These are phyloP conservation scores for Fusarium miscanthi DNA, from an alignment of 2,329 filamentous ascomycete genomes.

Conservation along the genomic window DNA sequence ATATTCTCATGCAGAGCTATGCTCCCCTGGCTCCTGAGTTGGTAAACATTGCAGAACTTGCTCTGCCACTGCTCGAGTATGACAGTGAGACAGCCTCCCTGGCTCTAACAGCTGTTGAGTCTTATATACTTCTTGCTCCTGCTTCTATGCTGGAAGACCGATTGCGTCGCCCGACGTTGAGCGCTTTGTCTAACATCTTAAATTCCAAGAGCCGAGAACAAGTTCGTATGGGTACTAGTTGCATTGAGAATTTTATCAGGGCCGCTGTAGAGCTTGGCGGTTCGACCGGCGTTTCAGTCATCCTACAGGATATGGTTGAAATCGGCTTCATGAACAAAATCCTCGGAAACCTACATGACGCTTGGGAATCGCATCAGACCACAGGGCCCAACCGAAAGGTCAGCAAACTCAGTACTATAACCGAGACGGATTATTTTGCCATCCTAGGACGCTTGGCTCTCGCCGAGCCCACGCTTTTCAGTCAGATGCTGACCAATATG, in stretches of 20 bases:
- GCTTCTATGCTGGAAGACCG: constrained; percentile 70
- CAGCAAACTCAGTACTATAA: constrained; percentile 76
- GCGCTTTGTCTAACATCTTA: constrained; percentile 61
- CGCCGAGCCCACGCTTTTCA: constrained; percentile 75
- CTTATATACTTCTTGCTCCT: constrained; percentile 77
- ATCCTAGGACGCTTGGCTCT: constrained; percentile 83
- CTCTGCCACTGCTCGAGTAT: constrained; percentile 74
- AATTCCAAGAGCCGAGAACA: constrained; percentile 67
- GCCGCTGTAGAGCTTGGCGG: constrained; percentile 72
- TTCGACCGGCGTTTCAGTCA: constrained; percentile 67
- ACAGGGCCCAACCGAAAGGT: constrained; percentile 81
- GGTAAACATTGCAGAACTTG: constrained; percentile 69
- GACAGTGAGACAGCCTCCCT: constrained; percentile 71
- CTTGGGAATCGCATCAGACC: constrained; percentile 80
- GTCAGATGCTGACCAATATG: constrained; percentile 64
- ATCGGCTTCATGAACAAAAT: constrained; percentile 72
- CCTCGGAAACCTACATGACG: constrained; percentile 73
- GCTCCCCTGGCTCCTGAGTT: constrained; percentile 71
- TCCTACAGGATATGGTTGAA: constrained; percentile 73
- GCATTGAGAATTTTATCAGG: constrained; percentile 74
- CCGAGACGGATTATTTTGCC: constrained; percentile 86
- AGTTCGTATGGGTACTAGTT: constrained; percentile 66
- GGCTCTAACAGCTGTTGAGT: constrained; percentile 73
- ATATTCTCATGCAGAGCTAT: constrained; percentile 75
- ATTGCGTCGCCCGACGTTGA: constrained; percentile 62